Evolutionary conservation across 192 early-diverging fungal species (phyloP).

Genomic region (Diversispora epigaea): DNA sequence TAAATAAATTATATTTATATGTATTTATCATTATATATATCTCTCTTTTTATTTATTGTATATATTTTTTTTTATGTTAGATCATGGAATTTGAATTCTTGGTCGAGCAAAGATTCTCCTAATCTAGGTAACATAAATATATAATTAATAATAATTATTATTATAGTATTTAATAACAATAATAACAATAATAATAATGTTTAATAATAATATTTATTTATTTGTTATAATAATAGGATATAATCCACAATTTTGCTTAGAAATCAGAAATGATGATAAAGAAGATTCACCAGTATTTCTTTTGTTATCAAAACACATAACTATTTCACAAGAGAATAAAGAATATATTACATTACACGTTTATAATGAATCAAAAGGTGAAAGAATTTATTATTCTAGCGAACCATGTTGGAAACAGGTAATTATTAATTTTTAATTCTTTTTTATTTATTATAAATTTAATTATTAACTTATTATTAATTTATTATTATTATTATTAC

Average conservation of each 20-base stretch:
- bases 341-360: conserved; percentile 90
- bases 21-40: not conserved
- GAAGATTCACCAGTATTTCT: conserved; percentile 67
- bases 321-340: conserved; percentile 75
- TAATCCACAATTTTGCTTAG: conserved; percentile 82
- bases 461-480: not conserved
- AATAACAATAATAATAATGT: too few relatives aligned
- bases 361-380: conserved; percentile 66
- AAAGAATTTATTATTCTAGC: conserved; percentile 67
- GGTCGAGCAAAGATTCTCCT: conserved; percentile 34
- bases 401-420: conserved; percentile 45
- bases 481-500: too few relatives aligned
- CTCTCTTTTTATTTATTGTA: not conserved
- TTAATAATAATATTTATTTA: not conserved
- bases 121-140: conserved; percentile 36
- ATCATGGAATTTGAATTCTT: conserved; percentile 36
- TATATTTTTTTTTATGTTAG: conserved; percentile 13
- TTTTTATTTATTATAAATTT: not conserved
- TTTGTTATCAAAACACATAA: conserved; percentile 82
- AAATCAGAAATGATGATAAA: conserved; percentile 52
- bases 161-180: too few relatives aligned
- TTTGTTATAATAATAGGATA: conserved; percentile 48
- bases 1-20: not conserved
- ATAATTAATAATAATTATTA: not conserved
- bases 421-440: conserved; percentile 2